These are phyloP conservation scores for Sarocladiaceae sp. DNA, from an alignment of 2,329 filamentous ascomycete species.

Conservation along the genomic window DNA sequence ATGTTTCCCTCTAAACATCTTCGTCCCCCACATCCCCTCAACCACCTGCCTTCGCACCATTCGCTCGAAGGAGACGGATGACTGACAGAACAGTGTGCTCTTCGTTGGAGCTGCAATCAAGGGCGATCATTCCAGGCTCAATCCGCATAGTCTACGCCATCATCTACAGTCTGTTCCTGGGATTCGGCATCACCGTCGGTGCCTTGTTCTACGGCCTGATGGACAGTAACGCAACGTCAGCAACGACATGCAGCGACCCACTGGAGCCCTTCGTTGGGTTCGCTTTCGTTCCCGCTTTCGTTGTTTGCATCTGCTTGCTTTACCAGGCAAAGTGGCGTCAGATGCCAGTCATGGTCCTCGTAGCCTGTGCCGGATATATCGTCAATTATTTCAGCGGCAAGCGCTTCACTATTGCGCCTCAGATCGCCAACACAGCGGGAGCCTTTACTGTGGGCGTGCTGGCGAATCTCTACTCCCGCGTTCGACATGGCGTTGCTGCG, in stretches of 20 bases:
- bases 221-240: slow-evolving; percentile 44
- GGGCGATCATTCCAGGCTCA: slow-evolving; percentile 62
- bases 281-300: slow-evolving; percentile 67
- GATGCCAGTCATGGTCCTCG: slow-evolving; percentile 68
- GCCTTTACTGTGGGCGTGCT: slow-evolving; percentile 70
- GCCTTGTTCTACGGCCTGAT: slow-evolving; percentile 57
- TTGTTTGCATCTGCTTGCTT: slow-evolving; percentile 65
- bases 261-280: slow-evolving; percentile 48
- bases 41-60: not conserved
- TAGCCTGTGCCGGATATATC: slow-evolving; percentile 67
- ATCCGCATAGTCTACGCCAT: slow-evolving; percentile 71
- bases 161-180: slow-evolving; percentile 66
- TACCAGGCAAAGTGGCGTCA: slow-evolving; percentile 81
- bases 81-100: slow-evolving; percentile 27
- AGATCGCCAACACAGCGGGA: slow-evolving; percentile 70
- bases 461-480: slow-evolving; percentile 68
- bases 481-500: slow-evolving; percentile 45
- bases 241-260: slow-evolving; percentile 34
- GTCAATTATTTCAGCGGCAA: slow-evolving; percentile 67
- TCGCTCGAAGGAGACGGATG: slow-evolving; percentile 1
- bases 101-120: slow-evolving; percentile 60
- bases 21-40: not conserved
- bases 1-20: not conserved
- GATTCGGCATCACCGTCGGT: slow-evolving; percentile 65
- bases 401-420: slow-evolving; percentile 61